Evolutionary conservation across 345 rosid species (phyloP).

Genomic region (Noccaea bulbosa): DNA sequence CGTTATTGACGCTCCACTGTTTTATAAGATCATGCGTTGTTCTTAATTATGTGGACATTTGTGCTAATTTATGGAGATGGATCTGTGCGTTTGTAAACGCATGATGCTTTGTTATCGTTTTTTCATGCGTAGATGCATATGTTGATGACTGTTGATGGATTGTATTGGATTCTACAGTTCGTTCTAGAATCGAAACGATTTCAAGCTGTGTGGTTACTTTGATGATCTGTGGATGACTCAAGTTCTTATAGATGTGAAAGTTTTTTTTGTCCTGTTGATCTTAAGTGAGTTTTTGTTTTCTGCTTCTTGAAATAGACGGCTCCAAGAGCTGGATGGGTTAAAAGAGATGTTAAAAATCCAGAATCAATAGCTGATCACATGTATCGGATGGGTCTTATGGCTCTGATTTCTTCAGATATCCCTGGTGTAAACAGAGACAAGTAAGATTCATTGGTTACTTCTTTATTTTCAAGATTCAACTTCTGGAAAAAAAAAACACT

Average conservation of each 20-base stretch:
- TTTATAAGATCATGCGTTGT: neutral
- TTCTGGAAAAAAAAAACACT: neutral
- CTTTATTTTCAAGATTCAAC: neutral
- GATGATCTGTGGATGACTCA: slow-evolving; percentile 1
- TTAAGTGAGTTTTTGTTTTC: neutral
- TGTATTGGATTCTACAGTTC: neutral
- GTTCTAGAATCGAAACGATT: neutral
- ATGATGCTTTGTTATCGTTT: neutral
- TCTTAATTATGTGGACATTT: neutral
- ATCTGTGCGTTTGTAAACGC: neutral
- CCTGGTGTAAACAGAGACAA: slow-evolving; percentile 87
- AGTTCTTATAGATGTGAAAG: neutral
- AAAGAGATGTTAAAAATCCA: slow-evolving; percentile 70
- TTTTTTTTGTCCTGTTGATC: neutral
- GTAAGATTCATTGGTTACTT: slow-evolving; percentile 46
- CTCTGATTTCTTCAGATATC: slow-evolving; percentile 70
- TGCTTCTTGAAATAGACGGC: slow-evolving; percentile 59
- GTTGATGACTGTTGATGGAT: neutral
- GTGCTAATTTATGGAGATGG: neutral
- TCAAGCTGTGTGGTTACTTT: neutral
- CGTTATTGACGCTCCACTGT: neutral
- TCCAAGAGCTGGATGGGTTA: slow-evolving; percentile 90
- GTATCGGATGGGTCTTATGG: slow-evolving; percentile 98
- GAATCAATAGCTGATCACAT: slow-evolving; percentile 93
- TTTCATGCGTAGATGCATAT: neutral